Evolutionary conservation across 2,329 filamentous ascomycete species (phyloP).

Genomic region (Arthrobotrys sphaeroides): DNA sequence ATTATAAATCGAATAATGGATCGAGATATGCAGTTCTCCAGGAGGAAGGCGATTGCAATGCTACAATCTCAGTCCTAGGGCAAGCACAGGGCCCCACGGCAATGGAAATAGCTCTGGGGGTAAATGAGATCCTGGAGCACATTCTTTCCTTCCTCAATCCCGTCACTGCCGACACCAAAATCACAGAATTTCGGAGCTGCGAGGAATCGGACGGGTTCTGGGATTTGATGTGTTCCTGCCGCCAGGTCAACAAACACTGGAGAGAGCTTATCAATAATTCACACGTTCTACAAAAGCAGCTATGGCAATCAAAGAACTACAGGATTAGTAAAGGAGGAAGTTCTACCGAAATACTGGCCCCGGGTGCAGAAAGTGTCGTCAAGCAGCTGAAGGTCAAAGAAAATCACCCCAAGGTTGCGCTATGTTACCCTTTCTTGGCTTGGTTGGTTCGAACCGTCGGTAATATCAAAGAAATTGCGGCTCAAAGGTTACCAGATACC

Average conservation of each 20-base stretch:
- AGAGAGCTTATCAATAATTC: constrained; percentile 1
- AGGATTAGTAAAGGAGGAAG: background rate
- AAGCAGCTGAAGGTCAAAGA: background rate
- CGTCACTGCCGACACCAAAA: background rate
- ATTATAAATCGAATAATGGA: too few species aligned
- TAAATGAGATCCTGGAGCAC: constrained; percentile 11
- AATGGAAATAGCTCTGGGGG: background rate
- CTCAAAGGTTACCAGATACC: background rate
- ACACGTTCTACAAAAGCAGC: background rate
- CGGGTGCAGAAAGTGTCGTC: background rate
- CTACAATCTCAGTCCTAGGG: background rate
- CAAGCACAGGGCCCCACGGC: background rate
- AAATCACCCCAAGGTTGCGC: background rate
- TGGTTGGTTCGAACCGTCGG: background rate
- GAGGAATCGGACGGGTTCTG: background rate
- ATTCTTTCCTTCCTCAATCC: constrained; percentile 9
- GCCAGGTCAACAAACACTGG: background rate
- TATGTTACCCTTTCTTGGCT: background rate
- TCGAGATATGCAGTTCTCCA: too few species aligned
- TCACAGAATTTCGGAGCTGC: background rate
- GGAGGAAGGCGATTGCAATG: background rate
- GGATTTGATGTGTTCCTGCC: background rate
- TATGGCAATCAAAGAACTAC: background rate
- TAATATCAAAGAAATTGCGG: background rate
- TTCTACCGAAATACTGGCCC: background rate